A percentile compares a stretch with the other conserved stretches of the same genome.
phyloP scores from a whole-genome alignment of 1,284 basidiomycete species.

The Cryptococcus floricola region DNA sequence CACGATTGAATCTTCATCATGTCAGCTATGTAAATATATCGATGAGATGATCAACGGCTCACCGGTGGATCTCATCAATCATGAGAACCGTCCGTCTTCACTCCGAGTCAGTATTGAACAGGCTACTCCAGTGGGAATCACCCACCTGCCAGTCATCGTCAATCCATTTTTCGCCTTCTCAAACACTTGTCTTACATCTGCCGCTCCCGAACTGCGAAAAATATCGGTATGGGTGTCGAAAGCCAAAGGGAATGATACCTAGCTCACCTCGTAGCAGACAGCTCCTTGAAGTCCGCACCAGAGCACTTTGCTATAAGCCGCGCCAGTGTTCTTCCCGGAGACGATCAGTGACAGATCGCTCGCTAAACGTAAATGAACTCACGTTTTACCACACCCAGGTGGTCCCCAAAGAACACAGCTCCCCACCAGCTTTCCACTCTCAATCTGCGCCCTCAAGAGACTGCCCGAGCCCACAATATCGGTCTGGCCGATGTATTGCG shows the following conservation, averaged over 20 bases:
- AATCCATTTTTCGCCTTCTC: conserved; percentile 74
- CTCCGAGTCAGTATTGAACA: background rate
- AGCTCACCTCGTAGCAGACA: conserved; percentile 62
- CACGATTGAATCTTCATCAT: conserved; percentile 59
- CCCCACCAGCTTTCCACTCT: conserved; percentile 40
- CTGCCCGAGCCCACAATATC: conserved; percentile 45
- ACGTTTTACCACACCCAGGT: conserved; percentile 48
- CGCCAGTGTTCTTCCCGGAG: conserved; percentile 34
- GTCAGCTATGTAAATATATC: background rate
- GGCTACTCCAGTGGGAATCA: background rate
- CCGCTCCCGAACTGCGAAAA: conserved; percentile 57
- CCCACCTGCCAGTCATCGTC: conserved; percentile 63
- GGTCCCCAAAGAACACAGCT: conserved; percentile 49
- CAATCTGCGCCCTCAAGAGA: conserved; percentile 41
- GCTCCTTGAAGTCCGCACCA: conserved; percentile 64
- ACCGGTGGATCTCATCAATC: conserved; percentile 81
- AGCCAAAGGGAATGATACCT: background rate
- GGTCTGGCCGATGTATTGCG: conserved; percentile 39
- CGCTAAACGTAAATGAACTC: conserved; percentile 2
- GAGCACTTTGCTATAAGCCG: conserved; percentile 41
- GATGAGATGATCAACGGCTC: background rate
- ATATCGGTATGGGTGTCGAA: background rate
- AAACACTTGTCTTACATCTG: conserved; percentile 72
- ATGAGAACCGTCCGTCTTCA: conserved; percentile 40
- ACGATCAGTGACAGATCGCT: background rate